These are phyloP conservation scores for Yamadazyma jaroonii DNA, from an alignment of 1,139 yeast species.

Conservation along the genomic window DNA sequence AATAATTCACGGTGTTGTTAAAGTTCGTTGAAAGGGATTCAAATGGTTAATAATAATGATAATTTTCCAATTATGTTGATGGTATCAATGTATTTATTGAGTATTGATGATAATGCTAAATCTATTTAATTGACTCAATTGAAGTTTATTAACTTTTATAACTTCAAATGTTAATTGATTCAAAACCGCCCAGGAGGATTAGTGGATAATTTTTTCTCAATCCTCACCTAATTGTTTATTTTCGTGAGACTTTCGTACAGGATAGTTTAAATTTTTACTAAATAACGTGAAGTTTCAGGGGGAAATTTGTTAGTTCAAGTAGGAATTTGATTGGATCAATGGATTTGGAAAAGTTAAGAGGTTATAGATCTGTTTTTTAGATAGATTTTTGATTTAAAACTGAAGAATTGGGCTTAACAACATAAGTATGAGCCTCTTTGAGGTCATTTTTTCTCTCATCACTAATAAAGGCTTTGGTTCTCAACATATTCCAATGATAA, in stretches of 20 bases:
- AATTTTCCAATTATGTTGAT: too few species aligned
- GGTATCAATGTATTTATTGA: too few species aligned
- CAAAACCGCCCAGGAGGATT: conserved; percentile 4
- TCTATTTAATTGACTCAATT: not conserved
- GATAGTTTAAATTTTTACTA: not conserved
- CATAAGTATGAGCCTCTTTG: too few species aligned
- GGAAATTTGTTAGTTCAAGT: not conserved
- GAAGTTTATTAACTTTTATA: not conserved
- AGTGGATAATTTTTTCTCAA: conserved; percentile 4
- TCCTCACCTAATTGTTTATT: conserved; percentile 1
- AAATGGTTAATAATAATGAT: too few species aligned
- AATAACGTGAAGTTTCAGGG: not conserved
- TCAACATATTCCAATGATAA: too few species aligned
- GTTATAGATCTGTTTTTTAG: not conserved
- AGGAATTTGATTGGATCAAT: not conserved
- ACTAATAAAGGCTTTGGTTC: too few species aligned
- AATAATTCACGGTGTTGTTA: not conserved
- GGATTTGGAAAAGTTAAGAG: not conserved
- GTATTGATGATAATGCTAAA: not conserved
- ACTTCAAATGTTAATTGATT: not conserved
- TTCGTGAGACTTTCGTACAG: conserved; percentile 2
- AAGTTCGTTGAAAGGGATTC: not conserved
- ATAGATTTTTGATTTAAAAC: too few species aligned
- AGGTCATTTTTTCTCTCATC: too few species aligned
- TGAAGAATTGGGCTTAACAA: too few species aligned